phyloP scores from a whole-genome alignment of 2,329 filamentous ascomycete species.

The Alternaria alternata region DNA sequence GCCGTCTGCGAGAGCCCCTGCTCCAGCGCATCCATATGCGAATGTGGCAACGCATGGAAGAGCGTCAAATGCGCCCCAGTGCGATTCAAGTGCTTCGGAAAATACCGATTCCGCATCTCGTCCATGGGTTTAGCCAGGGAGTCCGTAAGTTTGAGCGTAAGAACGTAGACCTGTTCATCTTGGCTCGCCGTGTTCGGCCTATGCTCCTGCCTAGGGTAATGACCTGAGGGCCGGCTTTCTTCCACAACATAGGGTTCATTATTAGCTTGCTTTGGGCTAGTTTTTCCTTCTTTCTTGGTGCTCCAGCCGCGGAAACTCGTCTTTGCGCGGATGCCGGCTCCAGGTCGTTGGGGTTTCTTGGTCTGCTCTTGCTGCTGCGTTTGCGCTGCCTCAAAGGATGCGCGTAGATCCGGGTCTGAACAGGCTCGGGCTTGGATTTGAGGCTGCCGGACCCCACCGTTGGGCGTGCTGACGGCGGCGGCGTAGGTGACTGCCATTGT shows the following conservation, averaged over 20 bases:
- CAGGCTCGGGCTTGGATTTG: conserved; percentile 21
- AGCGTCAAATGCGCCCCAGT: conserved; percentile 56
- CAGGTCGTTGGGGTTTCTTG: conserved; percentile 22
- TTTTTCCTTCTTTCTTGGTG: conserved; percentile 18
- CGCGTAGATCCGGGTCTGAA: conserved; percentile 19
- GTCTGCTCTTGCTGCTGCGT: conserved; percentile 3
- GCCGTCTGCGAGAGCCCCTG: conserved; percentile 43
- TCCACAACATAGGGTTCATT: conserved; percentile 16
- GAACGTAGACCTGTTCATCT: conserved; percentile 52
- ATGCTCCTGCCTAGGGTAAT: conserved; percentile 29
- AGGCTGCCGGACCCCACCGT: conserved; percentile 20
- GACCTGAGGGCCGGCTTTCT: conserved; percentile 10
- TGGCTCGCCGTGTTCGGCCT: conserved; percentile 41
- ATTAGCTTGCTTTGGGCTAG: background rate
- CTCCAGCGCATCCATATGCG: conserved; percentile 48
- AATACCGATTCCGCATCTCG: conserved; percentile 51
- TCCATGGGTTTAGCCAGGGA: conserved; percentile 52
- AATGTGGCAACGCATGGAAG: conserved; percentile 57
- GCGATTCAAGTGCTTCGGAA: conserved; percentile 54
- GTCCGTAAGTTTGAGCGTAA: conserved; percentile 53
- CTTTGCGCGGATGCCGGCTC: conserved; percentile 19
- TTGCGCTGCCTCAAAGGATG: conserved; percentile 17
- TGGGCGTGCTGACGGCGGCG: conserved; percentile 31
- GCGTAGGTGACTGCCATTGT: conserved; percentile 28
- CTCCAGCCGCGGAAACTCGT: conserved; percentile 27